These are phyloP conservation scores for Yarrowia galli DNA, from an alignment of 1,139 yeast genomes.

Conservation along the genomic window DNA sequence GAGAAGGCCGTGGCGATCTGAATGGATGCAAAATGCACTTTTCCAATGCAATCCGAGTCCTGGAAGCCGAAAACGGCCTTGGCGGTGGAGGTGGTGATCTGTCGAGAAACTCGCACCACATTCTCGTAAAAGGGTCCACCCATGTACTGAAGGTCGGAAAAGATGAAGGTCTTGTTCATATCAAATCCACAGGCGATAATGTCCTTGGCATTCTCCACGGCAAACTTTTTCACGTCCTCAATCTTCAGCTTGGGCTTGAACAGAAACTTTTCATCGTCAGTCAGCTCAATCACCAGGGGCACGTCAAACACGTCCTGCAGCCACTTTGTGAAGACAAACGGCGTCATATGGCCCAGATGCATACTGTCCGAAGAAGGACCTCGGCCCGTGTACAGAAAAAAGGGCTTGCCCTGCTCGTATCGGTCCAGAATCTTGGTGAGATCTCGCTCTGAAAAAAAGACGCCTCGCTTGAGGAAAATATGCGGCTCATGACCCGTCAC, in stretches of 20 bases:
- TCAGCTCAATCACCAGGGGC: conserved; percentile 93
- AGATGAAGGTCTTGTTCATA: conserved; percentile 92
- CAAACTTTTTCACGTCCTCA: conserved; percentile 82
- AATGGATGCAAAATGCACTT: conserved; percentile 91
- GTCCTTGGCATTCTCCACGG: conserved; percentile 82
- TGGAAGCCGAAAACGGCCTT: conserved; percentile 97
- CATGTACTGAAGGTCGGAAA: conserved; percentile 91
- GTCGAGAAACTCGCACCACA: conserved; percentile 92
- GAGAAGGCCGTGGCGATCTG: conserved; percentile 98
- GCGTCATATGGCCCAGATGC: conserved; percentile 98
- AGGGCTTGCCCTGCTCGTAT: conserved; percentile 94
- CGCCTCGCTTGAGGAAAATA: conserved; percentile 86
- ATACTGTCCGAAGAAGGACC: conserved; percentile 96
- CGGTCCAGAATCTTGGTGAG: conserved; percentile 78
- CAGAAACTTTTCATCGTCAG: conserved; percentile 97
- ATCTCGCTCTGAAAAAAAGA: conserved; percentile 93
- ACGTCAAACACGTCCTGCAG: conserved; percentile 96
- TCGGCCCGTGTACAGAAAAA: conserved; percentile 95
- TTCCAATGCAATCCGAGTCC: conserved; percentile 95
- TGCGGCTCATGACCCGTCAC: conserved; percentile 96
- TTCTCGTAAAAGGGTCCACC: conserved; percentile 94
- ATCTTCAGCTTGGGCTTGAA: conserved; percentile 90
- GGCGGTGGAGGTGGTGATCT: conserved; percentile 94
- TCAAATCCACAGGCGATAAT: conserved; percentile 94
- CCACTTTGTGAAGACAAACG: conserved; percentile 96